Percentiles rank a stretch among this genome's conserved stretches.
These are phyloP conservation scores for Talaromyces sp. DNA, from an alignment of 2,329 filamentous ascomycete genomes.

Conservation along the genomic window DNA sequence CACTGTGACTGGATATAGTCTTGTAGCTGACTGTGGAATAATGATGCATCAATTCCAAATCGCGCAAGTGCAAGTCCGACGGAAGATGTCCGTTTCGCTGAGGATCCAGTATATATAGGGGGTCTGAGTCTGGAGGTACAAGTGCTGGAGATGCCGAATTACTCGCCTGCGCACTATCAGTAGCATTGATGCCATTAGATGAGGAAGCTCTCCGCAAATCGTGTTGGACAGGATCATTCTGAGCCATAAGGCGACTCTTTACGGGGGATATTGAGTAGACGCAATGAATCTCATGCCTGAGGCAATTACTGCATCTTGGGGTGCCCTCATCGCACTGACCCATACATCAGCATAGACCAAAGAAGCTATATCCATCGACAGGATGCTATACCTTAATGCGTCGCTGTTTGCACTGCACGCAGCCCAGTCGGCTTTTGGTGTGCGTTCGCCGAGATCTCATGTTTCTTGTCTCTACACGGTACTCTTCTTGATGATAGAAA, in stretches of 20 bases:
- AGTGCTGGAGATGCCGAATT: background rate
- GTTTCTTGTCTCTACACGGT: background rate
- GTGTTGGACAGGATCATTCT: background rate
- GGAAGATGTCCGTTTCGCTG: constrained; percentile 13
- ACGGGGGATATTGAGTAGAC: constrained; percentile 15
- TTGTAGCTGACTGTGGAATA: constrained; percentile 31
- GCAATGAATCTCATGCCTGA: constrained; percentile 21
- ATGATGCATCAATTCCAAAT: constrained; percentile 40
- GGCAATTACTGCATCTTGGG: constrained; percentile 20
- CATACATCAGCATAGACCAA: background rate
- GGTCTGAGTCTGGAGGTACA: constrained; percentile 10
- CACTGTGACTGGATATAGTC: constrained; percentile 17
- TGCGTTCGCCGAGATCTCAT: constrained; percentile 14
- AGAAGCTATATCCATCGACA: background rate
- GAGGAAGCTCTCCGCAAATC: background rate
- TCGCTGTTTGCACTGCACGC: constrained; percentile 13
- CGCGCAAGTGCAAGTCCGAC: constrained; percentile 25
- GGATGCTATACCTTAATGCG: constrained; percentile 11
- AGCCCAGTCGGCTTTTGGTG: constrained; percentile 14
- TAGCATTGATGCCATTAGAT: background rate
- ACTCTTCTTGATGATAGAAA: background rate
- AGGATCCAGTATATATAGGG: constrained; percentile 15
- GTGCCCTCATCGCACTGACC: constrained; percentile 19
- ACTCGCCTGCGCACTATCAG: background rate
- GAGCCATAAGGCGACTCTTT: constrained; percentile 10